These are phyloP conservation scores for Cyberlindnera petersonii DNA, from an alignment of 805 yeast species.

Conservation along the genomic window DNA sequence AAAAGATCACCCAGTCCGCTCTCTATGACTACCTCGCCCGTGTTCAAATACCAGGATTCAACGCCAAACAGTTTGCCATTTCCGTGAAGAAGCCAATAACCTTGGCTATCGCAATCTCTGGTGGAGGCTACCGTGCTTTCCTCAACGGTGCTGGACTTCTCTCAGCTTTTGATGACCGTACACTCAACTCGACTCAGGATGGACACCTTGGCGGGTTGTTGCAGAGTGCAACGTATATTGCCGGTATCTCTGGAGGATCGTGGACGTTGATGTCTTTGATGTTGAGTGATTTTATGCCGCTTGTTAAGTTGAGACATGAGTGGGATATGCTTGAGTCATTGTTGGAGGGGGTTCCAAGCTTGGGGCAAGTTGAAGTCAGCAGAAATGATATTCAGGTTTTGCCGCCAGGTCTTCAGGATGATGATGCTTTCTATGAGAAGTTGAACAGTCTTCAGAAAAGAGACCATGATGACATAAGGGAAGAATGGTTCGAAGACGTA, in stretches of 20 bases:
- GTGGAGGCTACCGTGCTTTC: constrained; percentile 93
- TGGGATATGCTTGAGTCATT: constrained; percentile 47
- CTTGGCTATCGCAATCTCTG: constrained; percentile 64
- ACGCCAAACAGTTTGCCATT: constrained; percentile 26
- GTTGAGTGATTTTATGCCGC: constrained; percentile 37
- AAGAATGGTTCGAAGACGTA: constrained; percentile 6
- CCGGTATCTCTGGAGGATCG: constrained; percentile 82
- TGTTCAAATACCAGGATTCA: constrained; percentile 33
- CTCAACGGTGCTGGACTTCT: constrained; percentile 79
- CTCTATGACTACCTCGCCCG: constrained; percentile 30
- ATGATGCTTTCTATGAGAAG: constrained; percentile 23
- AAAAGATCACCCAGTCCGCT: constrained; percentile 29
- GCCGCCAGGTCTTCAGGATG: constrained; percentile 20
- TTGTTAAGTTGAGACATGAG: constrained; percentile 32
- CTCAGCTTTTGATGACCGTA: constrained; percentile 73
- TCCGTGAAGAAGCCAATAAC: constrained; percentile 30
- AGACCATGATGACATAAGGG: neutral
- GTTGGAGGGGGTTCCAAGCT: constrained; percentile 54
- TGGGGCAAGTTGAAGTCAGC: constrained; percentile 37
- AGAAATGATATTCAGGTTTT: constrained; percentile 28
- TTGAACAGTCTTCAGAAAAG: constrained; percentile 19
- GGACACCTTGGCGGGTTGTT: constrained; percentile 70
- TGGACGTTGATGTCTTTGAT: constrained; percentile 53
- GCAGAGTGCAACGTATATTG: constrained; percentile 63
- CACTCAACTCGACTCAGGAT: constrained; percentile 46